phyloP scores from a whole-genome alignment of 441 rosid species.

The Brassica balearica region DNA sequence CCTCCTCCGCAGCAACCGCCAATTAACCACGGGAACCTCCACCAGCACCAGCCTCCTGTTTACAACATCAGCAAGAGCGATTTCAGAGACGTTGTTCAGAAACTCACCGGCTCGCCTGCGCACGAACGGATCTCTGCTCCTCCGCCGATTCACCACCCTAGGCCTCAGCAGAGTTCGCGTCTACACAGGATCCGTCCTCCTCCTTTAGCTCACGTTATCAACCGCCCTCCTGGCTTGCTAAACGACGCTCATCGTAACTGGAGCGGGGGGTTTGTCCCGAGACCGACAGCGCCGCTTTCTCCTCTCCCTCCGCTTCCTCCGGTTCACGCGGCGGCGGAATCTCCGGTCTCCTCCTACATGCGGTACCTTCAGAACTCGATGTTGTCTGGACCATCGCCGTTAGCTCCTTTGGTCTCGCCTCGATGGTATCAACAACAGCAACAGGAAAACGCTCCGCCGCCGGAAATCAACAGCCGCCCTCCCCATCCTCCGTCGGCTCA shows the following conservation, averaged over 20 bases:
- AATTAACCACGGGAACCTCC: constrained; percentile 47
- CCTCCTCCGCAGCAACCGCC: constrained; percentile 11
- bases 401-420: constrained; percentile 54
- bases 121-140: constrained; percentile 78
- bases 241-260: constrained; percentile 46
- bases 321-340: constrained; percentile 86
- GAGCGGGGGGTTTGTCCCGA: constrained; percentile 45
- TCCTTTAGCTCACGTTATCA: constrained; percentile 70
- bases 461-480: constrained; percentile 39
- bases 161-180: constrained; percentile 75
- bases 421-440: constrained; percentile 61
- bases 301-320: constrained; percentile 88
- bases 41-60: constrained; percentile 88
- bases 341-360: constrained; percentile 90
- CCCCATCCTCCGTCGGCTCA: constrained; percentile 46
- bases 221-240: constrained; percentile 68
- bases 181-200: constrained; percentile 96
- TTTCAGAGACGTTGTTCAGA: constrained; percentile 91
- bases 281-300: constrained; percentile 63
- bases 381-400: constrained; percentile 35
- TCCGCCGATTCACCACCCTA: constrained; percentile 71
- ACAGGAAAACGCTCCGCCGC: constrained; percentile 40
- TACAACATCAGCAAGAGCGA: constrained; percentile 93
- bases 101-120: constrained; percentile 90
- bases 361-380: constrained; percentile 66